These are phyloP conservation scores for Rubia tinctorum DNA, from an alignment of 305 asterid species.

Conservation along the genomic window DNA sequence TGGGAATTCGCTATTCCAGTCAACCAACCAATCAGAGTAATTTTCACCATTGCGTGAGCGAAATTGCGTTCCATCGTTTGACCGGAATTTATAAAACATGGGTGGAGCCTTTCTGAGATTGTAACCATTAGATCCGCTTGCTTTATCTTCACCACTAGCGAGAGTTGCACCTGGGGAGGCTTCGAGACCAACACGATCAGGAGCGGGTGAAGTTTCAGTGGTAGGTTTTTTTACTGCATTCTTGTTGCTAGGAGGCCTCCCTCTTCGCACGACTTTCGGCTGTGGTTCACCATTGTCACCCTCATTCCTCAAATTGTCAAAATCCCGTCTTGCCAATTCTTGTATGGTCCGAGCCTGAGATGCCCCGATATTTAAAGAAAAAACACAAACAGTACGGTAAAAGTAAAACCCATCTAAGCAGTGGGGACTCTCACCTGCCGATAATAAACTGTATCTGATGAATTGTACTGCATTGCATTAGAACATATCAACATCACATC, in stretches of 20 bases:
- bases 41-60: conserved; percentile 70
- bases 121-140: conserved; percentile 54
- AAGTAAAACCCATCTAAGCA: conserved; percentile 17
- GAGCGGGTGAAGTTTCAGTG: conserved; percentile 48
- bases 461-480: conserved; percentile 95
- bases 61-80: conserved; percentile 40
- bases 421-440: conserved; percentile 69
- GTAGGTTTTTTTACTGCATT: conserved; percentile 43
- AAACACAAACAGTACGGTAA: conserved; percentile 13
- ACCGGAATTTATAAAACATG: conserved; percentile 38
- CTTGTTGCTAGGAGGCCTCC: conserved; percentile 91
- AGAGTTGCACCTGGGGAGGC: conserved; percentile 65
- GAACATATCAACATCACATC: conserved; percentile 88
- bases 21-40: conserved; percentile 57
- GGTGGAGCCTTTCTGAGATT: conserved; percentile 71
- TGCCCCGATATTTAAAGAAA: conserved; percentile 21
- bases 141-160: conserved; percentile 67
- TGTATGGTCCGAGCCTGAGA: conserved; percentile 82
- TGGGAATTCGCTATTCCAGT: conserved; percentile 95
- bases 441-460: conserved; percentile 76
- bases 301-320: conserved; percentile 76
- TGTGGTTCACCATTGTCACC: conserved; percentile 90
- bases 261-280: conserved; percentile 88
- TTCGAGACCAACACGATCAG: conserved; percentile 56
- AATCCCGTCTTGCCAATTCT: conserved; percentile 87